Evolutionary conservation across 768 basidiomycete species (phyloP), one percentile per base, ranked within the genome.

Genomic region (Myochromella boudieri): DNA sequence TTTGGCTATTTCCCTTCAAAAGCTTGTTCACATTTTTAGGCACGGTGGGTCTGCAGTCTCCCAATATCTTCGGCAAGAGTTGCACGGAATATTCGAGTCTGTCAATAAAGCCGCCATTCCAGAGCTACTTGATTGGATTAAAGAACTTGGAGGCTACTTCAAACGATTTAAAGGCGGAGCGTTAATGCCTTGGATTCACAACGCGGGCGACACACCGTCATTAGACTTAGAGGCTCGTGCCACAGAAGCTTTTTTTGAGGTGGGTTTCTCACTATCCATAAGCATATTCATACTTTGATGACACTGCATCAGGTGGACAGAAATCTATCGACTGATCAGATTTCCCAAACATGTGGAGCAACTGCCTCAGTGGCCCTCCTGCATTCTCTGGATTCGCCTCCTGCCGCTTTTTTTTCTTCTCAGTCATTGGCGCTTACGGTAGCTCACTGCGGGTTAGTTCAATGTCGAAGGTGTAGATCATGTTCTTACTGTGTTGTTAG

Each of bases 31-130:
- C 37, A 31, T 34, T 12, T 25, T n/a, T 44, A 93, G 91, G 6
- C 94, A 97, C 59, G 94, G 94, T 6, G 94, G 94, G 7, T 85
- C 85, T n/a, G 85, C 85, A 8, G 92, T 95, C 14, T 87, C 93
- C 2, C 82, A 90, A 49, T 94, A 84, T 63, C 73, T 94, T 24
- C 82, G 87, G 15, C 85, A 94, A 54, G 86, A 95, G 62, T 68
- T 95, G 9, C 92, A 95, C 57, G 83, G 84, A 1, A 69, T 93
- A 42, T 86, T 95, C 49, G 92, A 95, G 64, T 81, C 82, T 4
- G 89, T 81, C 5, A 59, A 87, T 58, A 86, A 87, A 59, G 64
- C 74, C 1, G 74, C 80, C 20, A 83, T 94, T 22, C 85, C 88
- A 4, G 87, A 90, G 24, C 67, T 91, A 17, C 86, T 81, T 55